phyloP scores from a whole-genome alignment of 805 yeast genomes.

The Ogataea pignaliae region DNA sequence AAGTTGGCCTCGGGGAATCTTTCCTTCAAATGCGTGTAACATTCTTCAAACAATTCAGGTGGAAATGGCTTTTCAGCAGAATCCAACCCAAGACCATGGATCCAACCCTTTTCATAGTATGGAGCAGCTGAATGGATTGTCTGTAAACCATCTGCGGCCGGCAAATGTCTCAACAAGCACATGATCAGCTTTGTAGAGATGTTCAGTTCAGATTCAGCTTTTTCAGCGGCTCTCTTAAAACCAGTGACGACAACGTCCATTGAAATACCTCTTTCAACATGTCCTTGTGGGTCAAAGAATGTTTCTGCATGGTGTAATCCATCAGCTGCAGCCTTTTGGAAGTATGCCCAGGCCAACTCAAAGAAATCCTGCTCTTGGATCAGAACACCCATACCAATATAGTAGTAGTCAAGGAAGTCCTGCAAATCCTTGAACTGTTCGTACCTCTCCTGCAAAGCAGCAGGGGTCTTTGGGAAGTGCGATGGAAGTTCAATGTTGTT shows the following conservation, averaged over 20 bases:
- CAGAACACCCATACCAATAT: constrained; percentile 77
- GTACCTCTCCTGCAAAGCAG: constrained; percentile 56
- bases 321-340: constrained; percentile 51
- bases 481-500: constrained; percentile 58
- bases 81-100: constrained; percentile 78
- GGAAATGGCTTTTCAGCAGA: constrained; percentile 78
- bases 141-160: constrained; percentile 51
- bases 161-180: constrained; percentile 78
- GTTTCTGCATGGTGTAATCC: constrained; percentile 70
- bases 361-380: constrained; percentile 66
- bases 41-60: constrained; percentile 62
- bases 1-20: constrained; percentile 51
- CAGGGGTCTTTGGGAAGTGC: constrained; percentile 55
- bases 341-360: constrained; percentile 73
- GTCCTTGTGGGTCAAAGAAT: constrained; percentile 85
- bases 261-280: constrained; percentile 59
- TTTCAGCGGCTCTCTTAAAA: constrained; percentile 60
- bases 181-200: constrained; percentile 69
- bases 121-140: constrained; percentile 51
- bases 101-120: constrained; percentile 51
- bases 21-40: constrained; percentile 47
- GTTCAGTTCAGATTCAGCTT: constrained; percentile 55
- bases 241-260: constrained; percentile 62
- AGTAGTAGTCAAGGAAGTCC: constrained; percentile 75
- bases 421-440: constrained; percentile 61